phyloP scores from a whole-genome alignment of 2,329 filamentous ascomycete genomes.

The Alternaria postmessia region DNA sequence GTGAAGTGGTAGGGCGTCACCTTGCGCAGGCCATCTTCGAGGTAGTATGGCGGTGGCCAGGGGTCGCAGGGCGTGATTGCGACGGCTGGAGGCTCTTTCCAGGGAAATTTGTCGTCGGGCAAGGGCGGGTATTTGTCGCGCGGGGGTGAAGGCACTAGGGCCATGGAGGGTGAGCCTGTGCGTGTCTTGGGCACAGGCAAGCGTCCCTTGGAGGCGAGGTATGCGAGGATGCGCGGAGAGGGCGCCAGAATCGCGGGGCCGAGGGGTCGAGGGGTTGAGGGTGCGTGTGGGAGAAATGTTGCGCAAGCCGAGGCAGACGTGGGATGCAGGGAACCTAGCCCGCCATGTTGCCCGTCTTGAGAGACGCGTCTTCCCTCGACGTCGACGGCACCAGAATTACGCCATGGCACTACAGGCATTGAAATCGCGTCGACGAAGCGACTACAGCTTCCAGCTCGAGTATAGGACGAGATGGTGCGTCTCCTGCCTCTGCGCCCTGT shows the following conservation, averaged over 20 bases:
- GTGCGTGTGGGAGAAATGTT: slow-evolving; percentile 9
- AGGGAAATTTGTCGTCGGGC: slow-evolving; percentile 47
- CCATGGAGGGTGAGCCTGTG: slow-evolving; percentile 52
- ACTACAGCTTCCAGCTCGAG: slow-evolving; percentile 81
- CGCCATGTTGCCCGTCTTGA: neutral
- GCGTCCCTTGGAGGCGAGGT: slow-evolving; percentile 59
- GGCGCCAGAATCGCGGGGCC: slow-evolving; percentile 54
- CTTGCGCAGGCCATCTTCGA: slow-evolving; percentile 83
- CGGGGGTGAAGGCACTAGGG: slow-evolving; percentile 48
- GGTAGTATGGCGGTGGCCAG: slow-evolving; percentile 76
- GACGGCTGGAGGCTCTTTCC: slow-evolving; percentile 58
- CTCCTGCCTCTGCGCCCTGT: neutral
- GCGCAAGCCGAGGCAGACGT: slow-evolving; percentile 14
- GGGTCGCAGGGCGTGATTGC: slow-evolving; percentile 60
- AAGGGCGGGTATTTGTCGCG: slow-evolving; percentile 42
- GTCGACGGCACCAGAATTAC: neutral
- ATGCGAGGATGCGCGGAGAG: slow-evolving; percentile 61
- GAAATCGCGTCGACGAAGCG: slow-evolving; percentile 70
- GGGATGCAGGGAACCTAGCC: slow-evolving; percentile 1
- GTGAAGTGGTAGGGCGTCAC: slow-evolving; percentile 90
- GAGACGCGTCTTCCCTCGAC: neutral
- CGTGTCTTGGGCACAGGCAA: slow-evolving; percentile 33
- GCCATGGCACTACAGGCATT: slow-evolving; percentile 39
- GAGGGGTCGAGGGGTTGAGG: slow-evolving; percentile 2
- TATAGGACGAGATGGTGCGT: slow-evolving; percentile 86